Evolutionary conservation across 164 flowering plant genomes (phyloP), one percentile per base, ranked within the genome.

Genomic region (Piper betle): DNA sequence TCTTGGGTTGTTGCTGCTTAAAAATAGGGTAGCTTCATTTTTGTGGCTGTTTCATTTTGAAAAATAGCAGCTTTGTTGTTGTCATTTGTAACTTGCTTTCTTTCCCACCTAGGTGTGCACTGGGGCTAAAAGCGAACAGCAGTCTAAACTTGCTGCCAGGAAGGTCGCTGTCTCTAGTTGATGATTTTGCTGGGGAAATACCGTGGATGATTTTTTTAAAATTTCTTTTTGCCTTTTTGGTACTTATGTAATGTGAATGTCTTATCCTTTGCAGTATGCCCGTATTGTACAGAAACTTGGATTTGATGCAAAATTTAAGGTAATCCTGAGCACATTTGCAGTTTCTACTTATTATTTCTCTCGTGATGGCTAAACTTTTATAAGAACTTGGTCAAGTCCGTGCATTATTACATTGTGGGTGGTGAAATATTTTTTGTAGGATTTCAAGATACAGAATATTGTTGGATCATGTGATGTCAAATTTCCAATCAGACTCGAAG

Each of bases 111-210:
- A 88, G 96, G 99, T 93, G 53, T 90, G 97, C 67, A 90, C 96
- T n/a, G 99, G 99, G 69, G 99, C 99, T n/a, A 90, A 93, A 75
- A 90, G 94, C 63, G 99, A 93, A 70, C 82, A 86, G 9, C 91
- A 83, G 61, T 88, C 99, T 19, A 90, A 85, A 72, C 66, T 90
- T 62, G 97, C 96, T 4, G 95, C 99, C 60, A 76, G 97, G 66
- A 93, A 93, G 91, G 93, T 91, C 67, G 6, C n/a, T 3, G 50
- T n/a, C 50, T 8, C 8, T 43, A 1, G 12, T 43, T 43, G 50
- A 43, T 43, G 12, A 7, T 10, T 43, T 43, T 43, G 2, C 50
- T 15, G 12, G 12, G n/a, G n/a, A n/a, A n/a, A n/a, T n/a, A n/a
- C n/a, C n/a, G n/a, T n/a, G n/a, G n/a, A n/a, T n/a, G n/a, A n/a